Evolutionary conservation across 2,329 filamentous ascomycete genomes (phyloP), one percentile per base, ranked within the genome.

Genomic region (Aspergillus oerlinghausenensis): DNA sequence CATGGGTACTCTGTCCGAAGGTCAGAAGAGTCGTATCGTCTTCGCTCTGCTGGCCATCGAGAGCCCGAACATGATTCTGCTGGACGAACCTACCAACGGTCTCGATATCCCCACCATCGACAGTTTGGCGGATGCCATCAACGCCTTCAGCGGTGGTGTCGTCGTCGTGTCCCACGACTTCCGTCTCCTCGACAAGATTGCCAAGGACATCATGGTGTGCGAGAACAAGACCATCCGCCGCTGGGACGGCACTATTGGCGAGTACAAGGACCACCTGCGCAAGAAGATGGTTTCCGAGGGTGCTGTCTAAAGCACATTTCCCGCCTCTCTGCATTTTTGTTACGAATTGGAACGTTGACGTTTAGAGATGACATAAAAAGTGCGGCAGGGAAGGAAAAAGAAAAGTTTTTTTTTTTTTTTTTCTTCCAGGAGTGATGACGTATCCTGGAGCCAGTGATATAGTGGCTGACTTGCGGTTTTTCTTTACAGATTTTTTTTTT

Each of bases 51-150:
- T 99, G 63, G 94, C 94, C 64, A 97, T 99, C 65, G 94, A 99
- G 68, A 81, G 87, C 28, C 94, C 94, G 67, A 99, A 99, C 84
- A 99, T 99, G 94, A 79, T 99, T 67, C 79, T 99, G 66, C 86
- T 99, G 55, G 94, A 99, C 80, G 94, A 99, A 81, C 95, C 94
- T 76, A 99, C 94, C 74, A 99, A 99, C 87, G 94, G 94, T 84
- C 82, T 99, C 62, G 94, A 99, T 83, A 99, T 99, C 64, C 92
- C 94, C 29, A 97, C 94, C 54, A 99, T 99, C 71, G 94, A 99
- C 81, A 92, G 88, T 78, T 79, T 99, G 79, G 95, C 94, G 2
- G 93, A 99, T 71, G 94, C 94, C 68, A 99, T 99, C 80, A 96
- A 97, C 73, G 88, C 91, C 58, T 99, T 90, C 77, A 92, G 86